Evolutionary conservation across 2,329 filamentous ascomycete genomes (phyloP).

Genomic region (Tympanopsis confertula): DNA sequence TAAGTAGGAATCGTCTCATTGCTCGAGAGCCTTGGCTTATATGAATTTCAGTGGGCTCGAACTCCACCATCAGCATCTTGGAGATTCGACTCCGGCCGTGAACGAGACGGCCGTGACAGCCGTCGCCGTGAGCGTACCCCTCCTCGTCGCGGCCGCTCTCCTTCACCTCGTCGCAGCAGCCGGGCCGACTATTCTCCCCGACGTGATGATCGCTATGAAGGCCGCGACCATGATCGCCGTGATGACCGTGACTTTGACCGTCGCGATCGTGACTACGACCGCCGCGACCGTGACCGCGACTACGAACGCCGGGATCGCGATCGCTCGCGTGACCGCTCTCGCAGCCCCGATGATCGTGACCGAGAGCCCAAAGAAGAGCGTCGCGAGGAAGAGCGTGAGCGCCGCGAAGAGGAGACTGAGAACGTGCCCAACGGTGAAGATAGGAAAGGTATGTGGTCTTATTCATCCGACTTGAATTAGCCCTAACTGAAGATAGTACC

Average conservation of each 20-base stretch:
- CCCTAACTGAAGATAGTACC: constrained; percentile 18
- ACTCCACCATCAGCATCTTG: constrained; percentile 96
- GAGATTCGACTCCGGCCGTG: constrained; percentile 89
- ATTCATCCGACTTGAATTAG: not conserved
- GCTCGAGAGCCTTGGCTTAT: not conserved
- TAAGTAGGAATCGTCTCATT: constrained; percentile 27
- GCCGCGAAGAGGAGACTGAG: constrained; percentile 38
- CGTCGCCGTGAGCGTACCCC: constrained; percentile 42
- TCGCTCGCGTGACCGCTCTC: constrained; percentile 48
- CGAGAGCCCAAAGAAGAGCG: constrained; percentile 39
- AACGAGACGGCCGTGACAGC: constrained; percentile 48
- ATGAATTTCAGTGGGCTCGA: constrained; percentile 71
- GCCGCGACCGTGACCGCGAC: constrained; percentile 69
- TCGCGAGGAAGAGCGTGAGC: constrained; percentile 50
- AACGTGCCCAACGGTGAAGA: constrained; percentile 76
- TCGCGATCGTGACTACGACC: constrained; percentile 14
- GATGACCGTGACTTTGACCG: constrained; percentile 1
- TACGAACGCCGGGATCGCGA: constrained; percentile 60
- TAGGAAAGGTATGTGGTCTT: constrained; percentile 58
- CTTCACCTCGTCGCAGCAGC: constrained; percentile 62
- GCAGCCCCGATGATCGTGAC: constrained; percentile 53
- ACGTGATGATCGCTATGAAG: constrained; percentile 54
- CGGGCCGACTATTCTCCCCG: constrained; percentile 70
- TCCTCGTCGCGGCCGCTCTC: constrained; percentile 59
- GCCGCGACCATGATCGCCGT: not conserved